Evolutionary conservation across 352 stramenopile genomes (phyloP).

Genomic region (Globisporangium spinosum): DNA sequence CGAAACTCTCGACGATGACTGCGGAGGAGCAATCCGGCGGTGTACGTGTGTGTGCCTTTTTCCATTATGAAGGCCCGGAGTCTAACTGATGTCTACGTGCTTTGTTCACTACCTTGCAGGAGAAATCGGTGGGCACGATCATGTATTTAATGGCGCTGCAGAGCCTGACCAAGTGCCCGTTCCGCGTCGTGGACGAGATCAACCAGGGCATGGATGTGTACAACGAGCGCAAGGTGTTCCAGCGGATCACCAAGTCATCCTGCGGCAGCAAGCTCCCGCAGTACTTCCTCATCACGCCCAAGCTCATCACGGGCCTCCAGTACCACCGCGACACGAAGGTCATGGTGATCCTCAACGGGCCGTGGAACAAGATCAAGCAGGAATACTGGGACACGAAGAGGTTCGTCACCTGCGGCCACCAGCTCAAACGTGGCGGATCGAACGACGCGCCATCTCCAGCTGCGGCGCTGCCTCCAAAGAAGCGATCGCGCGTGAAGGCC

Average conservation of each 20-base stretch:
- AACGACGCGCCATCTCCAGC: not conserved
- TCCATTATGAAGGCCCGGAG: not conserved
- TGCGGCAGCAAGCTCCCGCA: slow-evolving; percentile 84
- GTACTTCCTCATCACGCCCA: slow-evolving; percentile 89
- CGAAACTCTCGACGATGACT: slow-evolving; percentile 82
- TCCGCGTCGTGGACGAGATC: slow-evolving; percentile 87
- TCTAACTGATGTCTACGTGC: slow-evolving; percentile 5
- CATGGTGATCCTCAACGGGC: slow-evolving; percentile 84
- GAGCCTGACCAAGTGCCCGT: slow-evolving; percentile 83
- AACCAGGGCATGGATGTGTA: slow-evolving; percentile 90
- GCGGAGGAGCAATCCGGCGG: slow-evolving; percentile 84
- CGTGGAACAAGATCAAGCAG: slow-evolving; percentile 79
- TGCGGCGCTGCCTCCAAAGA: slow-evolving; percentile 10
- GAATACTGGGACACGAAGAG: slow-evolving; percentile 60
- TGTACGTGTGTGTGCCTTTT: slow-evolving; percentile 32
- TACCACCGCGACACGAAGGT: slow-evolving; percentile 88
- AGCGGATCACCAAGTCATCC: slow-evolving; percentile 84
- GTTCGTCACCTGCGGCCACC: slow-evolving; percentile 44
- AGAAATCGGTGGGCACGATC: slow-evolving; percentile 90
- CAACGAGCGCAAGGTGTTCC: slow-evolving; percentile 89
- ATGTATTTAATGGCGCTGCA: slow-evolving; percentile 91
- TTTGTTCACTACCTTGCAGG: slow-evolving; percentile 29
- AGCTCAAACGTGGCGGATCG: slow-evolving; percentile 25
- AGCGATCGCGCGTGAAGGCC: slow-evolving; percentile 18
- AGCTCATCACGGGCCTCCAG: slow-evolving; percentile 79